Percentiles rank a stretch among this genome's conserved stretches.
phyloP scores from a whole-genome alignment of 352 stramenopile species.

The Phytophthora constricta region DNA sequence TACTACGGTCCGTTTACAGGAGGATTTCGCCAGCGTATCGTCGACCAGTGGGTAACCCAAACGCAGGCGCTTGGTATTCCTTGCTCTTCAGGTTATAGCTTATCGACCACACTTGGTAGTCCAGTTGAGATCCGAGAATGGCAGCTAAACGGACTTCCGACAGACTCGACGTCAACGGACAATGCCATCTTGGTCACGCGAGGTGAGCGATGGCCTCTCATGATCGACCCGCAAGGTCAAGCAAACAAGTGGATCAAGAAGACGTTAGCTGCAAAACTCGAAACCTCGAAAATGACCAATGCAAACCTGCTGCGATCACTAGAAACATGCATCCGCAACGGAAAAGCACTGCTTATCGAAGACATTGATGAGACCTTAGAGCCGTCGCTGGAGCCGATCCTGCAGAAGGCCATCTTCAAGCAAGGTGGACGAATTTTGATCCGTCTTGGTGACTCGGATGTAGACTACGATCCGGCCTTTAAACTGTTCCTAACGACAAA shows the following conservation, averaged over 20 bases:
- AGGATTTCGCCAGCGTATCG: constrained; percentile 80
- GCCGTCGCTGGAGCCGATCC: constrained; percentile 91
- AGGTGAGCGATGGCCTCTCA: constrained; percentile 92
- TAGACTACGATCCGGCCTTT: constrained; percentile 94
- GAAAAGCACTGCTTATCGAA: constrained; percentile 92
- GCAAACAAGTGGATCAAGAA: constrained; percentile 96
- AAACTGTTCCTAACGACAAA: constrained; percentile 95
- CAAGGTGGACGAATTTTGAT: constrained; percentile 90
- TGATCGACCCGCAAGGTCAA: constrained; percentile 95
- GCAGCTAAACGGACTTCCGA: constrained; percentile 92
- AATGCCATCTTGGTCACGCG: constrained; percentile 93
- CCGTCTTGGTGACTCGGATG: constrained; percentile 91
- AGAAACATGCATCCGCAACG: constrained; percentile 93
- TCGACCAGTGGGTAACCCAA: constrained; percentile 72
- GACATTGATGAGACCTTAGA: constrained; percentile 94
- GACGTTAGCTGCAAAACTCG: constrained; percentile 66
- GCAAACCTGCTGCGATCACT: constrained; percentile 89
- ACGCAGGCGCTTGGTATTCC: constrained; percentile 76
- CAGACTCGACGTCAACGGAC: constrained; percentile 92
- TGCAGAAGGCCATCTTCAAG: constrained; percentile 94
- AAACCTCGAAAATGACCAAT: constrained; percentile 92
- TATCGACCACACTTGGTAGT: constrained; percentile 85
- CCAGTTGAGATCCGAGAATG: constrained; percentile 93
- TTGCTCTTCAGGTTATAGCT: constrained; percentile 73
- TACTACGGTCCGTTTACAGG: constrained; percentile 96